phyloP scores from a whole-genome alignment of 2,329 filamentous ascomycete genomes.

The Aureobasidium melanogenum region DNA sequence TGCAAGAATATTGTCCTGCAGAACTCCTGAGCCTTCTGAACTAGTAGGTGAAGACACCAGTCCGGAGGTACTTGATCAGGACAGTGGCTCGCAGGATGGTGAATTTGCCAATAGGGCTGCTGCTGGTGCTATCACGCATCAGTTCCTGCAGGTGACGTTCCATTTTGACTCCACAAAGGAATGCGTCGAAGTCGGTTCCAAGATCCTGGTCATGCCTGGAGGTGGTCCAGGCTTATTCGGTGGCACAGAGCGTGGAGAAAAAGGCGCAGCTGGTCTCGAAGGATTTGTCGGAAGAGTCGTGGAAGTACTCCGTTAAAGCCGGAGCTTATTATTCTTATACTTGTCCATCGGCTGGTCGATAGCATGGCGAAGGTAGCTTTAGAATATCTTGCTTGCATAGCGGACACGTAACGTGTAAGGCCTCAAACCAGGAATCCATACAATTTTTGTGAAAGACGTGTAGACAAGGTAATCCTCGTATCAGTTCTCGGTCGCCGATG shows the following conservation, averaged over 20 bases:
- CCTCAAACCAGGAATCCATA: conserved; percentile 5
- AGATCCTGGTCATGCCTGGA: conserved; percentile 63
- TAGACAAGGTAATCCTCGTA: conserved; percentile 6
- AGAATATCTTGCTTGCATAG: neutral
- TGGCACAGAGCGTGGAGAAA: conserved; percentile 42
- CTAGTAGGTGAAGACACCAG: conserved; percentile 29
- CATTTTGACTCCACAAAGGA: conserved; percentile 62
- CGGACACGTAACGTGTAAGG: conserved; percentile 1
- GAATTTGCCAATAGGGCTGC: conserved; percentile 17
- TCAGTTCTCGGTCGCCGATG: neutral
- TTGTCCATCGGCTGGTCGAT: neutral
- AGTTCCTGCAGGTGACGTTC: conserved; percentile 48
- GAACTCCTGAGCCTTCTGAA: conserved; percentile 22
- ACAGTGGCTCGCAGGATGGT: neutral
- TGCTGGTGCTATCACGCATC: conserved; percentile 20
- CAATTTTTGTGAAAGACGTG: conserved; percentile 7
- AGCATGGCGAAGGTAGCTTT: neutral
- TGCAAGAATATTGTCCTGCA: conserved; percentile 56
- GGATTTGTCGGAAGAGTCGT: conserved; percentile 60
- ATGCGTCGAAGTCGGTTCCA: conserved; percentile 64
- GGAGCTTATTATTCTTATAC: neutral
- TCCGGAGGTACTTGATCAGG: conserved; percentile 32
- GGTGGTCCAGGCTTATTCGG: conserved; percentile 52
- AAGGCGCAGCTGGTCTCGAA: conserved; percentile 52
- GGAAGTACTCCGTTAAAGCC: conserved; percentile 15